Evolutionary conservation across 768 basidiomycete genomes (phyloP).

Genomic region (Russula compacta): DNA sequence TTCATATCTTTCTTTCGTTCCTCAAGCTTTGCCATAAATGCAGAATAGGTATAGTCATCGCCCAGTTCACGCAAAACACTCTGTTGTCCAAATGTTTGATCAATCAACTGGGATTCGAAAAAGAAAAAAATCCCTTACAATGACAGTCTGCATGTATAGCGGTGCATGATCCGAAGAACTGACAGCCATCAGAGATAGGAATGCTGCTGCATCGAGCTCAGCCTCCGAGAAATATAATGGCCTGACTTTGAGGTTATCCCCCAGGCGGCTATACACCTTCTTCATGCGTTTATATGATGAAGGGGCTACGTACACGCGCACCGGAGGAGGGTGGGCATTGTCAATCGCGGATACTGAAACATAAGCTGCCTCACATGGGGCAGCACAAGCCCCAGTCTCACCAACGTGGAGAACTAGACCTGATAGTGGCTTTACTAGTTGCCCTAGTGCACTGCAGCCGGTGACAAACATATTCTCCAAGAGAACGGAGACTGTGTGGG

Average conservation of each 20-base stretch:
- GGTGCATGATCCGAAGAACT: constrained; percentile 53
- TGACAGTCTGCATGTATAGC: constrained; percentile 57
- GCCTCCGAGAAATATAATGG: constrained; percentile 46
- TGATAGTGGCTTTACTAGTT: constrained; percentile 42
- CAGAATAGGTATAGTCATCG: constrained; percentile 43
- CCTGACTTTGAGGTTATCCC: constrained; percentile 39
- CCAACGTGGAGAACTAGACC: constrained; percentile 65
- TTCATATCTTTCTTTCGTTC: constrained; percentile 45
- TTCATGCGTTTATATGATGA: constrained; percentile 55
- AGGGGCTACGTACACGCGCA: constrained; percentile 48
- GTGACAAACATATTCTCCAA: constrained; percentile 65
- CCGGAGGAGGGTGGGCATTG: constrained; percentile 26
- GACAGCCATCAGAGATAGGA: constrained; percentile 69
- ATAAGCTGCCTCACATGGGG: constrained; percentile 61
- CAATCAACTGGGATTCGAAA: not conserved
- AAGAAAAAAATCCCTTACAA: constrained; percentile 40
- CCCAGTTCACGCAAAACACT: constrained; percentile 54
- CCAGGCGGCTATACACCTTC: constrained; percentile 38
- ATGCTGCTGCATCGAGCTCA: constrained; percentile 60
- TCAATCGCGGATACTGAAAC: constrained; percentile 18
- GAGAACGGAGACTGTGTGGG: constrained; percentile 59
- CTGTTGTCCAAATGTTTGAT: constrained; percentile 26
- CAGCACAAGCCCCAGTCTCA: constrained; percentile 48
- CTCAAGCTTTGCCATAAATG: constrained; percentile 41
- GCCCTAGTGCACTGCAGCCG: constrained; percentile 39